phyloP scores from a whole-genome alignment of 1,284 basidiomycete genomes.

The Dichomitus squalens region DNA sequence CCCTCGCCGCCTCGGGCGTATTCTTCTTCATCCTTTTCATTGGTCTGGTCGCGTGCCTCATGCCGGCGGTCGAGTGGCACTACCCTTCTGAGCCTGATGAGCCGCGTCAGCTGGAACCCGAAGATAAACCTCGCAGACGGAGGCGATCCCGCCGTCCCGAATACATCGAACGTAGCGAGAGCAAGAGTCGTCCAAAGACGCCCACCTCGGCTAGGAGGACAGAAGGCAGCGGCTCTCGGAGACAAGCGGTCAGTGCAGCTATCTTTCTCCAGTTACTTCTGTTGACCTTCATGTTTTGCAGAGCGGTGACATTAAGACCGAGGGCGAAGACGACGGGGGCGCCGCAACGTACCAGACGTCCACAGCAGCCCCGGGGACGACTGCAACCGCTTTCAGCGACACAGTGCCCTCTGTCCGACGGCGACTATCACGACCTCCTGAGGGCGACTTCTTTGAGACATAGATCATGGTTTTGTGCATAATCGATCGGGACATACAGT shows the following conservation, averaged over 20 bases:
- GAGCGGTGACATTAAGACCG: conserved; percentile 23
- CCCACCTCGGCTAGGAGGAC: conserved; percentile 11
- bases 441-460: conserved; percentile 4
- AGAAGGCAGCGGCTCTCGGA: conserved; percentile 11
- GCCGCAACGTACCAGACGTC: neutral
- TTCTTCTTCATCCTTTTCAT: conserved; percentile 57
- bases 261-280: neutral
- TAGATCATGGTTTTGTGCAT: too few species aligned
- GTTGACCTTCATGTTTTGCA: neutral
- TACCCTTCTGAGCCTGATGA: conserved; percentile 21
- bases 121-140: conserved; percentile 14
- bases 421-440: conserved; percentile 6
- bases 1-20: conserved; percentile 44
- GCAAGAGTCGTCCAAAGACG: conserved; percentile 10
- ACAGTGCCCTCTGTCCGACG: conserved; percentile 5
- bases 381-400: neutral
- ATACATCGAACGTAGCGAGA: conserved; percentile 1
- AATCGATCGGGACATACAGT: neutral
- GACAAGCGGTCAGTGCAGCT: conserved; percentile 13
- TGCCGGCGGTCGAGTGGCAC: conserved; percentile 34
- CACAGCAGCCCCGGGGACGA: neutral
- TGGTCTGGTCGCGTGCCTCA: conserved; percentile 50
- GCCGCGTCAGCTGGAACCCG: conserved; percentile 3
- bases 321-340: conserved; percentile 12
- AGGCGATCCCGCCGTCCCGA: conserved; percentile 12